Percentiles rank a stretch among this genome's conserved stretches.
phyloP scores from a whole-genome alignment of 1,139 yeast genomes.

The Starmera stellimalicola region DNA sequence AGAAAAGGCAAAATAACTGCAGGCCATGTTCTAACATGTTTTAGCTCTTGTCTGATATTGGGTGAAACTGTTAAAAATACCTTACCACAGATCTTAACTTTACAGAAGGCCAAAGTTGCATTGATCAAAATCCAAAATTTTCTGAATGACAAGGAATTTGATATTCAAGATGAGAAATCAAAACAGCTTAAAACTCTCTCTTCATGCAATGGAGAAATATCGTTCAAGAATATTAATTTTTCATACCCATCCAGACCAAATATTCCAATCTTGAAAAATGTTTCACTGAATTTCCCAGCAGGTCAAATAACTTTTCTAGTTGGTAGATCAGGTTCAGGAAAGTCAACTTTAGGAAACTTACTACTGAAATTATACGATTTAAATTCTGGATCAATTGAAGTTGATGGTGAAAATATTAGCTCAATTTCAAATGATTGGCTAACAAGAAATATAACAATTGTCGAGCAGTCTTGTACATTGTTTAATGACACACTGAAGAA shows the following conservation, averaged over 20 bases:
- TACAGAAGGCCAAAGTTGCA: conserved; percentile 62
- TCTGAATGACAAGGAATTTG: conserved; percentile 1
- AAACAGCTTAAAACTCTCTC: conserved; percentile 23
- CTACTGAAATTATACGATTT: conserved; percentile 49
- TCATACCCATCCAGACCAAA: conserved; percentile 49
- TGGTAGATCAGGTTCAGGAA: conserved; percentile 89
- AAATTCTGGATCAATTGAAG: conserved; percentile 36
- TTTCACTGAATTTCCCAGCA: conserved; percentile 36
- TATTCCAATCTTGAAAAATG: conserved; percentile 32
- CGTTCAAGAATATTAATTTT: conserved; percentile 46
- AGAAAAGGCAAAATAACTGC: conserved; percentile 37
- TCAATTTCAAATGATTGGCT: conserved; percentile 43
- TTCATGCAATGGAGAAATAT: conserved; percentile 34
- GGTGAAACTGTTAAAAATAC: conserved; percentile 48
- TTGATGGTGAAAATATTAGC: conserved; percentile 44
- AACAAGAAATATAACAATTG: conserved; percentile 52
- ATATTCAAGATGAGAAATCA: background rate
- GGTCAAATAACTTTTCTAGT: conserved; percentile 51
- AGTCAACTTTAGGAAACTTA: conserved; percentile 67
- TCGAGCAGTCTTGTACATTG: conserved; percentile 61
- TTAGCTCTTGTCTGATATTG: conserved; percentile 67
- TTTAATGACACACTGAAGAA: conserved; percentile 56
- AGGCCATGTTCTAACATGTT: conserved; percentile 69
- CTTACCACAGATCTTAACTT: conserved; percentile 41
- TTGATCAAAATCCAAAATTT: conserved; percentile 26